These are phyloP conservation scores for Lactuca saligna DNA, from an alignment of 129 eudicot genomes.

Conservation along the genomic window DNA sequence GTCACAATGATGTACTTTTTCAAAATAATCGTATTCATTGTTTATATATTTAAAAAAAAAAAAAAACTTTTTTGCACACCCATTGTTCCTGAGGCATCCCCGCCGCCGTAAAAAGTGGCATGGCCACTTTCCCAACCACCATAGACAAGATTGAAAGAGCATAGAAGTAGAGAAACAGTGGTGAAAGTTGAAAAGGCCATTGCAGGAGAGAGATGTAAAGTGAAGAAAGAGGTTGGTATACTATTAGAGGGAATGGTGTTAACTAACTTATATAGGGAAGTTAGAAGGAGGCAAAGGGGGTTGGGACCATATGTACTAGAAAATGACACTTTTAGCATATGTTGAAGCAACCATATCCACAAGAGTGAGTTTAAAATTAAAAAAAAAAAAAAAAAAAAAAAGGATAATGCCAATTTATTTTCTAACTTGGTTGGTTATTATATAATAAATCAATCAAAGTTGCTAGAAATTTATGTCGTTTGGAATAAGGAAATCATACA, in stretches of 20 bases:
- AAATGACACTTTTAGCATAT: conserved; percentile 30
- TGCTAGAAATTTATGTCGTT: neutral
- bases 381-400: neutral
- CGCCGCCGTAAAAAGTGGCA: conserved; percentile 91
- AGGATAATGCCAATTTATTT: neutral
- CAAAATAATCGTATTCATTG: too few relatives aligned
- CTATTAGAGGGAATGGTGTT: conserved; percentile 26
- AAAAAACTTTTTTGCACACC: conserved; percentile 38
- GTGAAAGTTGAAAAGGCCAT: conserved; percentile 48
- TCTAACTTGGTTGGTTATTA: neutral
- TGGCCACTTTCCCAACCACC: conserved; percentile 79
- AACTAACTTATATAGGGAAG: conserved; percentile 52
- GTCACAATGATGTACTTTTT: neutral
- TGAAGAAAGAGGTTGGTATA: conserved; percentile 15
- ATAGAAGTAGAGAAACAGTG: conserved; percentile 36
- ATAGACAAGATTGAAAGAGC: conserved; percentile 36
- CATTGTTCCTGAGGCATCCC: conserved; percentile 93
- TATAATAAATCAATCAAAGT: neutral
- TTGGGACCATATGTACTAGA: conserved; percentile 25
- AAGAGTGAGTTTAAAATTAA: neutral
- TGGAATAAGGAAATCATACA: neutral
- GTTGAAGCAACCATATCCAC: conserved; percentile 5
- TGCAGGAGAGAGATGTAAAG: conserved; percentile 11
- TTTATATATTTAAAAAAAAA: too few relatives aligned
- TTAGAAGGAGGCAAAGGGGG: conserved; percentile 22